Percentiles rank a stretch among this genome's conserved stretches.
Conservation (phyloP, 2,329 filamentous ascomycete species). For the Pseudogymnoascus sp. region DNA sequence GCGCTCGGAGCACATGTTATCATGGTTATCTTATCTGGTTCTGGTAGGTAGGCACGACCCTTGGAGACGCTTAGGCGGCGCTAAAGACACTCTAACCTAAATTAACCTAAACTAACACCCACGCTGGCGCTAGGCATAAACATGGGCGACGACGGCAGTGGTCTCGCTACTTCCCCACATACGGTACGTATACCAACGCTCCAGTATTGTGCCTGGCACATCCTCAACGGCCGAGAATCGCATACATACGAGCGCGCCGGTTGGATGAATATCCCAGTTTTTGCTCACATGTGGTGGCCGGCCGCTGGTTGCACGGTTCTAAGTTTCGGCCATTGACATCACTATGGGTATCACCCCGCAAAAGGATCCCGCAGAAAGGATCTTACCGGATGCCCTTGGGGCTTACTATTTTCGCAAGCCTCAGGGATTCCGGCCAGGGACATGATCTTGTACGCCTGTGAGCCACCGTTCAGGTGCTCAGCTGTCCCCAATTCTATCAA, state of each 20-base stretch:
- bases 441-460: not conserved
- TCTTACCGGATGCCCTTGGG: not conserved
- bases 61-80: not conserved
- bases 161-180: not conserved
- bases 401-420: not conserved
- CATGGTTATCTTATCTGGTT: not conserved
- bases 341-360: not conserved
- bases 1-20: slow-evolving; percentile 2
- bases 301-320: not conserved
- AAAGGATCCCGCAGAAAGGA: not conserved
- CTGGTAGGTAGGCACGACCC: not conserved
- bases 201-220: not conserved
- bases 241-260: not conserved
- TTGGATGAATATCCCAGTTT: not conserved
- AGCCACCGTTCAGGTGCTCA: not conserved
- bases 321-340: not conserved
- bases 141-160: not conserved
- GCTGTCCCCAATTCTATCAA: not conserved
- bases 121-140: not conserved
- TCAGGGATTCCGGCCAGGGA: not conserved
- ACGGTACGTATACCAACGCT: not conserved
- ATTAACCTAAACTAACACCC: not conserved
- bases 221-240: not conserved
- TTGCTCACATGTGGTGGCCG: not conserved
- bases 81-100: not conserved